Evolutionary conservation across 139 green algal genomes (phyloP), one percentile per base, ranked within the genome.

Genomic region (Diplosphaera chodatii): DNA sequence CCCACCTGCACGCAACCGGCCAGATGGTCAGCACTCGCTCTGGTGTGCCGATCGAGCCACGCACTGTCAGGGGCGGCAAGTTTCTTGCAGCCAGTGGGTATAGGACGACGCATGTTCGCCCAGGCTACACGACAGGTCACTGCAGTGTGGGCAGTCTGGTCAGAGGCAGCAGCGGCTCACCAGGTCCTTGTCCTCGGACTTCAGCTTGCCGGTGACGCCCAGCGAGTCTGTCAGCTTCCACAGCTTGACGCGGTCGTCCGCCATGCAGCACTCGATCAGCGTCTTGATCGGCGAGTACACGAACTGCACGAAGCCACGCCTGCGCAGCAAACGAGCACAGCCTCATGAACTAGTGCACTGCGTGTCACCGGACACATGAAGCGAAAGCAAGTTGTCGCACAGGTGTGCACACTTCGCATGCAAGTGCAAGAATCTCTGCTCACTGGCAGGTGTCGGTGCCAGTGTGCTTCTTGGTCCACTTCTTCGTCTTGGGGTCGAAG

Each of bases 261-360:
- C 91, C 91, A 99, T 98, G 67, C 88, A 89, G 59, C 90, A 84
- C 41, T 96, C 85, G 70, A 99, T 98, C 55, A 98, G 86, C 63
- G 83, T 85, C 77, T 90, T 90, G 85, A 99, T 98, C 76, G 95
- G 95, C 64, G 98, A 86, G 81, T 98, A 99, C 83, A 93, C 91
- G 86, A 99, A 99, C 85, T 98, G 94, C 64, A 94, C 90, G 81
- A 99, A 99, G 66, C 92, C 95, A 73, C 94, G 93, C 87, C 90
- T 86, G 48, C 4, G 10, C 10, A 59, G 48, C 8, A 25, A 25
- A 25, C 6, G 37, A n/a, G n/a, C n/a, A n/a, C n/a, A n/a, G n/a
- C n/a, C n/a, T n/a, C n/a, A n/a, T n/a, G n/a, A n/a, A n/a, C n/a
- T n/a, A n/a, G n/a, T n/a, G n/a, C n/a, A n/a, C n/a, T n/a, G n/a